Percentiles rank a stretch among this genome's conserved stretches.
Evolutionary conservation across 768 basidiomycete species (phyloP).

Genomic region (Rhizopogon salebrosus): DNA sequence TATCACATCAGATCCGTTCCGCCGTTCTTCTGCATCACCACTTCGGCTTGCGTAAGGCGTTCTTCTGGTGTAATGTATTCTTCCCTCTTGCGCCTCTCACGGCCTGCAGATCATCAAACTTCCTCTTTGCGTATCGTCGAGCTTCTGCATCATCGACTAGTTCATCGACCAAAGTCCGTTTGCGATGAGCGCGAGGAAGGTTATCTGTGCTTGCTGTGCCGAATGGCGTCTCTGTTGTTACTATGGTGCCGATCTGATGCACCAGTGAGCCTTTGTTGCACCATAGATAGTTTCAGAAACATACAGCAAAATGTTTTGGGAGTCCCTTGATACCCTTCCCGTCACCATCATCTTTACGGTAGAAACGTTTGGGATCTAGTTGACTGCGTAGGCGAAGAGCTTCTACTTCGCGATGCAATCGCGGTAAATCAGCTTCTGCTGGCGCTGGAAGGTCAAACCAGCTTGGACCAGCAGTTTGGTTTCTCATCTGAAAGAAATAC

Average conservation of each 20-base stretch:
- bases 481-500: slow-evolving; percentile 45
- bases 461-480: slow-evolving; percentile 67
- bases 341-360: slow-evolving; percentile 82
- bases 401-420: slow-evolving; percentile 80
- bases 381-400: slow-evolving; percentile 82
- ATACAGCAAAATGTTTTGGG: slow-evolving; percentile 87
- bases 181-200: slow-evolving; percentile 61
- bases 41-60: slow-evolving; percentile 57
- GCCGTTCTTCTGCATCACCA: slow-evolving; percentile 39
- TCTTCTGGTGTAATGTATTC: slow-evolving; percentile 63
- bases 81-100: slow-evolving; percentile 65
- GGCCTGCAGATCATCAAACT: slow-evolving; percentile 74
- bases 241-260: slow-evolving; percentile 70
- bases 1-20: too few species aligned
- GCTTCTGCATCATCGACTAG: slow-evolving; percentile 85
- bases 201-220: slow-evolving; percentile 66
- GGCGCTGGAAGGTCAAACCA: slow-evolving; percentile 92
- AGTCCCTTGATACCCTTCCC: slow-evolving; percentile 79
- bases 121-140: slow-evolving; percentile 84
- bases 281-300: slow-evolving; percentile 18
- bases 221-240: slow-evolving; percentile 68
- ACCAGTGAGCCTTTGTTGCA: not conserved
- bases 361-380: slow-evolving; percentile 89
- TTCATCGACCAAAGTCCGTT: slow-evolving; percentile 84
- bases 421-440: slow-evolving; percentile 70